Evolutionary conservation across 345 rosid species (phyloP).

Genomic region (Linum usitatissimum): DNA sequence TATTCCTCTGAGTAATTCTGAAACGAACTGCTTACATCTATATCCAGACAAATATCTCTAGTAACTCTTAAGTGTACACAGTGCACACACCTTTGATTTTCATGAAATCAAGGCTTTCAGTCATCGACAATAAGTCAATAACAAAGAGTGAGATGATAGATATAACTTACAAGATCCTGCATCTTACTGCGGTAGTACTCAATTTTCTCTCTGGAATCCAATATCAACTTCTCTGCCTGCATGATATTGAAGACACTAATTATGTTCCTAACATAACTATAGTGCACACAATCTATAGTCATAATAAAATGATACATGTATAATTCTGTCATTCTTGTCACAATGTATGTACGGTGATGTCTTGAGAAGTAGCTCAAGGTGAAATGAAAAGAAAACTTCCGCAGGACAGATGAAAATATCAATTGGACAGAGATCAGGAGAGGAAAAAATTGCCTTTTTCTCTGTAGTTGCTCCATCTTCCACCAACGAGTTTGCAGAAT

Average conservation of each 20-base stretch:
- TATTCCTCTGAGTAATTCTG: no score
- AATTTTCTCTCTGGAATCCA: conserved; percentile 88
- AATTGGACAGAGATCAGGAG: not conserved
- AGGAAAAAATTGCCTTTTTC: conserved; percentile 37
- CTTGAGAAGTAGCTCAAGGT: not conserved
- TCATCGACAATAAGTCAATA: not conserved
- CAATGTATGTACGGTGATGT: not conserved
- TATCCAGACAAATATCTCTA: not conserved
- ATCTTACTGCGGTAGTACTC: conserved; percentile 84
- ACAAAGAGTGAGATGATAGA: conserved; percentile 5
- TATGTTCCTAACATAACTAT: not conserved
- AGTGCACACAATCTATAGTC: not conserved
- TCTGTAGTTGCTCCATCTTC: conserved; percentile 39
- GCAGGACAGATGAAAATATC: not conserved
- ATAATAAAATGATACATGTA: not conserved
- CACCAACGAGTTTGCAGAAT: conserved; percentile 29
- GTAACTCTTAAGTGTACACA: not conserved
- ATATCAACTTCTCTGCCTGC: conserved; percentile 55
- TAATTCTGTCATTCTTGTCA: not conserved
- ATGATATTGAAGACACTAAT: not conserved
- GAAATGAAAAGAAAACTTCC: not conserved
- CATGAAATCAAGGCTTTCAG: not conserved
- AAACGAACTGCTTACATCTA: no score
- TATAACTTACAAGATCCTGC: conserved; percentile 91
- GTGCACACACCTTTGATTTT: not conserved